Conservation (phyloP, 805 yeast species). For the Komagataella phaffii region DNA sequence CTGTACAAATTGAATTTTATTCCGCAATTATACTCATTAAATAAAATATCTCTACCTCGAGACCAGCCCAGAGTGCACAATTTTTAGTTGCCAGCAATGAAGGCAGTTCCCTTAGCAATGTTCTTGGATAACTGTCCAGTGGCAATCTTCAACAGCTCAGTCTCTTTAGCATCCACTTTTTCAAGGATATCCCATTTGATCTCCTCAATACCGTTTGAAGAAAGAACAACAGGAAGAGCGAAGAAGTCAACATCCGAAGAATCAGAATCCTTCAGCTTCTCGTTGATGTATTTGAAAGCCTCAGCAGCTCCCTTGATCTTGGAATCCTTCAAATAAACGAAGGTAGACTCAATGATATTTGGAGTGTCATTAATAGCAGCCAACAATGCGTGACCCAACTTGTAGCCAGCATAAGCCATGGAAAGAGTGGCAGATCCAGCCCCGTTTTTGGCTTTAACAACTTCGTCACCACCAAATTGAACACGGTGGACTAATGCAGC, state of each 20-base stretch:
- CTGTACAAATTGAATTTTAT: background rate
- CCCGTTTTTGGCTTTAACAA: conserved; percentile 86
- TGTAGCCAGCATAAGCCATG: conserved; percentile 87
- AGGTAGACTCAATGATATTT: conserved; percentile 47
- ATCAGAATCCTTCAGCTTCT: conserved; percentile 17
- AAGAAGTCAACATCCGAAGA: conserved; percentile 26
- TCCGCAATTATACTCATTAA: conserved; percentile 2
- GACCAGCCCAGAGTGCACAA: background rate
- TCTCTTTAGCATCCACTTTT: conserved; percentile 36
- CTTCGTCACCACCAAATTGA: conserved; percentile 95
- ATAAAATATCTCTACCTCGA: background rate
- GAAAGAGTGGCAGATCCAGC: conserved; percentile 90
- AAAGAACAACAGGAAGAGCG: conserved; percentile 49
- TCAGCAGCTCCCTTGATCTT: conserved; percentile 37
- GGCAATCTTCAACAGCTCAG: conserved; percentile 38
- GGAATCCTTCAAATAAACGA: conserved; percentile 34
- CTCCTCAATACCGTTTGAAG: conserved; percentile 38
- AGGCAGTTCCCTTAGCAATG: conserved; percentile 45
- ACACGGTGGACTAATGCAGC: conserved; percentile 69
- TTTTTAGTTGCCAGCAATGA: conserved; percentile 17
- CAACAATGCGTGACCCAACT: conserved; percentile 50
- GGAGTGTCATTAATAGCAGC: conserved; percentile 51
- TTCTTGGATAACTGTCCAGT: conserved; percentile 38
- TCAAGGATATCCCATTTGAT: conserved; percentile 41
- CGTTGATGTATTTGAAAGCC: conserved; percentile 26